A percentile compares a stretch with the other conserved stretches of the same genome.
phyloP scores from a whole-genome alignment of 2,329 filamentous ascomycete genomes.

The Claviceps fusiformis region DNA sequence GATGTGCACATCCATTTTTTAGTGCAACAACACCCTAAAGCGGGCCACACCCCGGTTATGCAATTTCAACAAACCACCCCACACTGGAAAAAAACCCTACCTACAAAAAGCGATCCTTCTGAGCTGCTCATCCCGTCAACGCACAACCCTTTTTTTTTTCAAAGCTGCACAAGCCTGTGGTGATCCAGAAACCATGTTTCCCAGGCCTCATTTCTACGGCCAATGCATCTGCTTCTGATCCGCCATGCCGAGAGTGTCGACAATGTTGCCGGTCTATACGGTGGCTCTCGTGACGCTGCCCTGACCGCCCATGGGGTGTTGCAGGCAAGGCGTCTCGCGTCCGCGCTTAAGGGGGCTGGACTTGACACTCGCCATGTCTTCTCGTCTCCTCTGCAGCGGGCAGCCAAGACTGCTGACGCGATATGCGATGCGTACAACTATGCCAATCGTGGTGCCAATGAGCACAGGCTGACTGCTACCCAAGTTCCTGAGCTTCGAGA shows the following conservation, averaged over 20 bases:
- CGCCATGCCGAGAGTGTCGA: conserved; percentile 85
- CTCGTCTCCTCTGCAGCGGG: conserved; percentile 65
- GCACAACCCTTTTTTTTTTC: neutral
- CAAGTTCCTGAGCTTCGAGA: conserved; percentile 43
- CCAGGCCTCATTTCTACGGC: neutral
- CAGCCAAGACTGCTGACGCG: conserved; percentile 55
- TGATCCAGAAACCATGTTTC: neutral
- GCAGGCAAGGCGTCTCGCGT: conserved; percentile 60
- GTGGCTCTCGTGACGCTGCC: conserved; percentile 66
- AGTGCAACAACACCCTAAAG: neutral
- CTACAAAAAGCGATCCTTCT: neutral
- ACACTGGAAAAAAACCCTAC: neutral
- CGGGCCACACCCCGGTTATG: neutral
- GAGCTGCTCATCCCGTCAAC: neutral
- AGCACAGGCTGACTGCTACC: conserved; percentile 9
- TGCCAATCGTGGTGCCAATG: neutral
- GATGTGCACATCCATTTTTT: too few relatives aligned
- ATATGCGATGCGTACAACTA: conserved; percentile 42
- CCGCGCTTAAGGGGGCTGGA: conserved; percentile 35
- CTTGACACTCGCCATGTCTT: conserved; percentile 49
- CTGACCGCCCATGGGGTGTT: conserved; percentile 72
- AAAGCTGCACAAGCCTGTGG: neutral
- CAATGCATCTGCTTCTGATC: conserved; percentile 52
- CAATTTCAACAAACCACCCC: neutral
- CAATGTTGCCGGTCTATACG: conserved; percentile 68